Conservation (phyloP, 2,329 filamentous ascomycete genomes). For the Cladosporium sp. region DNA sequence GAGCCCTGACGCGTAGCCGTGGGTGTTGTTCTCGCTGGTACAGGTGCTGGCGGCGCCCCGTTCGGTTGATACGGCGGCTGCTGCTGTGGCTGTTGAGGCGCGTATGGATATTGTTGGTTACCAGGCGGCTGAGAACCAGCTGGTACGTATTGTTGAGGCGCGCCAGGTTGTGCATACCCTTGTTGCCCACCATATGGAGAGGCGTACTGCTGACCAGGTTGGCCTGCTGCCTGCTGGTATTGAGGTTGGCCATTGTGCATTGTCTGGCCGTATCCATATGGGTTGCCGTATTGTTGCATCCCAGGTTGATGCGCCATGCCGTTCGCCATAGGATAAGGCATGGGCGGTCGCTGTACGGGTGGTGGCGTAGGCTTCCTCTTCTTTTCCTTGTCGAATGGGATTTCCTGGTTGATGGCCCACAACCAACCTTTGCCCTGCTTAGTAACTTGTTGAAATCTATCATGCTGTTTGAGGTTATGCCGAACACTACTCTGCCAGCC, state of each 20-base stretch:
- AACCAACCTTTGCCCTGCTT: constrained; percentile 64
- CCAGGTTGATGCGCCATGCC: constrained; percentile 26
- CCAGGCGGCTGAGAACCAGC: constrained; percentile 14
- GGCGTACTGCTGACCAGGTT: constrained; percentile 24
- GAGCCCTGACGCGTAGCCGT: constrained; percentile 11
- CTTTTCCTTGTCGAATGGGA: constrained; percentile 62
- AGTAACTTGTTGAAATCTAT: constrained; percentile 63
- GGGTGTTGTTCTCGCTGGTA: constrained; percentile 12
- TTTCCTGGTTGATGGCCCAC: constrained; percentile 62
- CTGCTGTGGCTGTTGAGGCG: constrained; percentile 22
- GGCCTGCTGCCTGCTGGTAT: constrained; percentile 13
- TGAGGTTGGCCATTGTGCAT: constrained; percentile 23
- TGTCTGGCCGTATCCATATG: constrained; percentile 22
- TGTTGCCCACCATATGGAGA: constrained; percentile 24
- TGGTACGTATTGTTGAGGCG: constrained; percentile 10
- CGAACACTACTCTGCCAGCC: constrained; percentile 69
- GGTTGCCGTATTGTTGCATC: constrained; percentile 22
- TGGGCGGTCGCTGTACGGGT: constrained; percentile 25
- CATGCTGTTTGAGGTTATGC: constrained; percentile 63
- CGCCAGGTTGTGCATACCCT: constrained; percentile 10
- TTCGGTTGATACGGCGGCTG: constrained; percentile 14
- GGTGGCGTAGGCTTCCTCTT: constrained; percentile 52
- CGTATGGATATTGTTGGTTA: constrained; percentile 17
- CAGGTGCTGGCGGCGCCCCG: constrained; percentile 3
- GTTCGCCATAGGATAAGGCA: constrained; percentile 27